Evolutionary conservation across 2,329 filamentous ascomycete genomes (phyloP), one percentile per base, ranked within the genome.

Genomic region (Ophiocordyceps unilateralis): DNA sequence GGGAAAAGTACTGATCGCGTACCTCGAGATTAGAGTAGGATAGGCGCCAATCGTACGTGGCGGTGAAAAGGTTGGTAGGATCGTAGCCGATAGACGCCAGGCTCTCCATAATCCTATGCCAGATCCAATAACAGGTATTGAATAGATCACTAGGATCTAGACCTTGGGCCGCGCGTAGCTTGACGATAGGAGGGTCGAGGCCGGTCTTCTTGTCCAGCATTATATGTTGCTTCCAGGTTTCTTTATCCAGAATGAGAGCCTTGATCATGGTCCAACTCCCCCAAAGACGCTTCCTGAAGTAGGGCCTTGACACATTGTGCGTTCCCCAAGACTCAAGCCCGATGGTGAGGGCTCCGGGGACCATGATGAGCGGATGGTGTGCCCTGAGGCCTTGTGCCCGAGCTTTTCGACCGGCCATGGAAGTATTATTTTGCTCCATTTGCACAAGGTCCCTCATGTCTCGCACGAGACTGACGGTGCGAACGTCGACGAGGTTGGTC

Each of bases 181-280:
- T 96, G 53, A 96, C 77, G 11, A 80, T 78, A 0, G 87, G 84
- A 1, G 91, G 91, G 58, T 98, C 91, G 20, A 98, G 68, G 0
- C 91, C 91, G 0, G 89, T 95, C 34, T 76, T 62, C 59, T 89
- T 88, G 61, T 98, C 91, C 11, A 98, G 72, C 88, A 96, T 96
- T 51, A 98, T 85, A 58, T 98, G 91, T 53, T 69, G 80, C 67
- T 95, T 98, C 91, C 91, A 98, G 28, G 75, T 72, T 23, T 91
- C 80, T 62, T 96, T 95, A 60, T 96, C 91, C 54, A 93, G 64
- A 2, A 98, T 85, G 49, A 98, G 65, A 0, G 91, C 89, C 41
- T 82, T 76, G 87, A 98, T 95, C 91, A 98, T 98, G 49, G 77
- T 93, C 91, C 93, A 98, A 51, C 86, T 94, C 5, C 91, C 91